Evolutionary conservation across 2,329 filamentous ascomycete genomes (phyloP).

Genomic region (Clarireedia sp.): DNA sequence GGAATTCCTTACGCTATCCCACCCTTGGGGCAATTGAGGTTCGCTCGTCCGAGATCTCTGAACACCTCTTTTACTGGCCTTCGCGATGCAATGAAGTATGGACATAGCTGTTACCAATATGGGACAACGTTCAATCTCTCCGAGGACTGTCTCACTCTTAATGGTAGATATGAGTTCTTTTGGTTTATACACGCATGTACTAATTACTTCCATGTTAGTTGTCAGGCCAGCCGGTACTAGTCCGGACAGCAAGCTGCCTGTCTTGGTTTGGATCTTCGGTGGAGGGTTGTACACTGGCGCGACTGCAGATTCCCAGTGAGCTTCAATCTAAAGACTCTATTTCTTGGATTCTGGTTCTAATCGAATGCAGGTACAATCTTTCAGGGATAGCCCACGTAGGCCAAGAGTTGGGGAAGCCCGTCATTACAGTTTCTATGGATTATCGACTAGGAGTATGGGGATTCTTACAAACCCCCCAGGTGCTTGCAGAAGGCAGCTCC

Average conservation of each 20-base stretch:
- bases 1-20: conserved; percentile 42
- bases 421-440: conserved; percentile 48
- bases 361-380: conserved; percentile 45
- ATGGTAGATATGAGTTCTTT: conserved; percentile 21
- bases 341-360: background rate
- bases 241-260: conserved; percentile 32
- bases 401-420: conserved; percentile 42
- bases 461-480: conserved; percentile 53
- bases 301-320: conserved; percentile 39
- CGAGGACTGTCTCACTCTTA: conserved; percentile 41
- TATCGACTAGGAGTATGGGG: conserved; percentile 60
- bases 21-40: conserved; percentile 38
- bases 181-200: background rate
- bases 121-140: conserved; percentile 33
- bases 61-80: conserved; percentile 33
- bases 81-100: conserved; percentile 36
- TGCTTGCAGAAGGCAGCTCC: conserved; percentile 46
- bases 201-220: conserved; percentile 23
- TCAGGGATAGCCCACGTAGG: conserved; percentile 51
- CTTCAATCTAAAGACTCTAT: background rate
- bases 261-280: conserved; percentile 50
- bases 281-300: conserved; percentile 46
- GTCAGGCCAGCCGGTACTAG: conserved; percentile 33
- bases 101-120: conserved; percentile 41
- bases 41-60: conserved; percentile 32